Base-by-base conservation (phyloP, 139 green algal genomes). In the Chlamydomonas sp. region DNA sequence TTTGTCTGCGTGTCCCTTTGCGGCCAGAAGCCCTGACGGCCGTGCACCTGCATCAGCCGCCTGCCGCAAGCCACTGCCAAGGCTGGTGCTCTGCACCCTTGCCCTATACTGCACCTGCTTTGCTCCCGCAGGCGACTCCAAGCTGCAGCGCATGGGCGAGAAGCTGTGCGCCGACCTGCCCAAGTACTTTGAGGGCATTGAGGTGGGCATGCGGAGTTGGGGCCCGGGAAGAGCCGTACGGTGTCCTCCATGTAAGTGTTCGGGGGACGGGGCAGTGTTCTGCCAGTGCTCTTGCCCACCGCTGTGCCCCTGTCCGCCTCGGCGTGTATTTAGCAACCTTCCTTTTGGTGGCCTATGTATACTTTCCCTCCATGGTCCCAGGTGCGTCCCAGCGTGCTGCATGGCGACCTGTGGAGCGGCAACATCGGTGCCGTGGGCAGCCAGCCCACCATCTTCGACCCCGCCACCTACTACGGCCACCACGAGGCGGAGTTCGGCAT, bases 401-500 rank as follows among this genome's bases (percentile, higher is more conserved):
- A 99, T 85, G 90, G 98, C 4, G 98, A 99, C 91, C 91, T 99
- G 14, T 99, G 98, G 98, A 97, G 92, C 83, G 98, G 98, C 77
- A 99, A 99, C 91, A 97, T 99, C 63, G 94, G 92, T 1, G 90
- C 89, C 0, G 85, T 79, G 67, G 93, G 96, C 7, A 95, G 95
- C 0, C 61, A 92, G 72, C 95, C 97, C 0, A 67, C 91, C 71
- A 96, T 99, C 31, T 98, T 98, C 77, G 90, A 93, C 76, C 90
- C 90, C 10, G 90, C 90, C 60, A 79, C 82, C 16, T 99, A 99
- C 87, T 99, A 98, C 85, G 97, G 98, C 2, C 98, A 99, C 90
- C 88, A 94, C 78, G 97, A 99, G 92, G 97, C 97, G 10, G 97
- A 99, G 85, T 99, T 97, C 80, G 97, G 97, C 61, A 99, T 99